These are phyloP conservation scores for Ustilago tritici DNA, from an alignment of 1,284 basidiomycete genomes.

Conservation along the genomic window DNA sequence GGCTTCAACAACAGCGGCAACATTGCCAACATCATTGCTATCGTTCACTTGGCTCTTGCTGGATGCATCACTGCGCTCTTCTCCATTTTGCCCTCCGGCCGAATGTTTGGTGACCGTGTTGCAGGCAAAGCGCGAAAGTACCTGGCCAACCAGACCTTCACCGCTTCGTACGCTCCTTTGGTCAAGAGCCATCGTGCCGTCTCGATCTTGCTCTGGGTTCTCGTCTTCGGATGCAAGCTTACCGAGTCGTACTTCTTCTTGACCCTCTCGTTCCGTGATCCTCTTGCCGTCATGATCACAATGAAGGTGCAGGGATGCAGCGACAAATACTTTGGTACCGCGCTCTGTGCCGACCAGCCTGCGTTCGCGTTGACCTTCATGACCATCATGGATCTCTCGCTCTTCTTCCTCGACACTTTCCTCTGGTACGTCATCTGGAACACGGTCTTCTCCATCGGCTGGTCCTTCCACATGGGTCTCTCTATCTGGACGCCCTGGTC, in stretches of 20 bases:
- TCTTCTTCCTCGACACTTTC: constrained; percentile 70
- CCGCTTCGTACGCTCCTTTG: constrained; percentile 66
- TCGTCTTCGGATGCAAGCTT: constrained; percentile 70
- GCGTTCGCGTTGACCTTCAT: constrained; percentile 67
- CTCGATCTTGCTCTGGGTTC: constrained; percentile 66
- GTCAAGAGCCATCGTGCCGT: constrained; percentile 59
- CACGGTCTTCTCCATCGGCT: constrained; percentile 69
- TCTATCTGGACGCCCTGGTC: constrained; percentile 70
- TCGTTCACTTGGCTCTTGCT: constrained; percentile 63
- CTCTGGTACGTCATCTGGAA: constrained; percentile 70
- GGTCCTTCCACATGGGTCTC: constrained; percentile 69
- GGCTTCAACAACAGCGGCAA: constrained; percentile 63
- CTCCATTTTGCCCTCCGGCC: constrained; percentile 66
- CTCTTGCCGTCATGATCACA: constrained; percentile 67
- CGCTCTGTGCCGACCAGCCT: constrained; percentile 67
- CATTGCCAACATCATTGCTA: constrained; percentile 58
- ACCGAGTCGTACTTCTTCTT: constrained; percentile 70
- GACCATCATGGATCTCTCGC: constrained; percentile 68
- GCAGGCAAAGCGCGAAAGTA: constrained; percentile 69
- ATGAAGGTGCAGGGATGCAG: constrained; percentile 67
- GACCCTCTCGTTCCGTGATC: constrained; percentile 69
- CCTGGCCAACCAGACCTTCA: constrained; percentile 69
- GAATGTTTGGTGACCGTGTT: constrained; percentile 69
- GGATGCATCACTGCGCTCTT: constrained; percentile 66
- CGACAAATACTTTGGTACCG: constrained; percentile 69